phyloP scores from a whole-genome alignment of 495 filamentous ascomycete genomes.

The Penicillium mononematosum region DNA sequence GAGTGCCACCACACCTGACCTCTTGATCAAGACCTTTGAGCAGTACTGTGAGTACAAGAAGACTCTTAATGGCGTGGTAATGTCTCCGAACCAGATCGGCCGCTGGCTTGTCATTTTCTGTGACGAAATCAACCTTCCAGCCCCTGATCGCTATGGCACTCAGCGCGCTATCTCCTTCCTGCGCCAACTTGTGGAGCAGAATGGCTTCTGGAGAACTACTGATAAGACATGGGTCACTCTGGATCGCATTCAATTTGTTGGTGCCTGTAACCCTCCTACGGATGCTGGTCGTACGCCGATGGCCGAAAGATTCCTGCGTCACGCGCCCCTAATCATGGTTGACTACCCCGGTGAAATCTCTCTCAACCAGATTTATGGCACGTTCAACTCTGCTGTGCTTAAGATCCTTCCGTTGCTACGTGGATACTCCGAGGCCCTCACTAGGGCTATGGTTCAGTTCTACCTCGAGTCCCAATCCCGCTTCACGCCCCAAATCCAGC shows the following conservation, averaged over 20 bases:
- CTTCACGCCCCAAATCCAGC: conserved; percentile 94
- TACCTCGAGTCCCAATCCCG: conserved; percentile 90
- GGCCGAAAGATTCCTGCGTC: conserved; percentile 87
- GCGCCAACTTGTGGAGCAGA: conserved; percentile 94
- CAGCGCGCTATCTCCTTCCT: conserved; percentile 96
- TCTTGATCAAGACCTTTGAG: conserved; percentile 98
- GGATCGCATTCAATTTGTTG: conserved; percentile 97
- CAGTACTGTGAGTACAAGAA: conserved; percentile 99
- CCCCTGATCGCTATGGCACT: conserved; percentile 95
- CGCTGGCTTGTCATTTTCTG: conserved; percentile 99
- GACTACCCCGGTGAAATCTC: conserved; percentile 97
- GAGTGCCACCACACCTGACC: conserved; percentile 93
- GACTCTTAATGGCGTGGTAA: conserved; percentile 91
- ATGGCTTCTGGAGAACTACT: conserved; percentile 96
- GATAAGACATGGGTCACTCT: conserved; percentile 98
- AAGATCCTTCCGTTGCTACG: conserved; percentile 96
- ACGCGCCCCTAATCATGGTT: conserved; percentile 97
- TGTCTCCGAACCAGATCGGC: conserved; percentile 94
- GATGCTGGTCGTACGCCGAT: conserved; percentile 95
- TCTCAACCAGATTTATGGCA: conserved; percentile 94
- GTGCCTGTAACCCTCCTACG: conserved; percentile 98
- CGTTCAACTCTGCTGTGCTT: conserved; percentile 93
- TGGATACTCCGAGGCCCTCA: conserved; percentile 89
- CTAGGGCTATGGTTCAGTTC: conserved; percentile 96
- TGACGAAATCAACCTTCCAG: conserved; percentile 98